A percentile compares a stretch with the other conserved stretches of the same genome.
Conservation (phyloP, 768 basidiomycete genomes). For the Lentinula raphanica region DNA sequence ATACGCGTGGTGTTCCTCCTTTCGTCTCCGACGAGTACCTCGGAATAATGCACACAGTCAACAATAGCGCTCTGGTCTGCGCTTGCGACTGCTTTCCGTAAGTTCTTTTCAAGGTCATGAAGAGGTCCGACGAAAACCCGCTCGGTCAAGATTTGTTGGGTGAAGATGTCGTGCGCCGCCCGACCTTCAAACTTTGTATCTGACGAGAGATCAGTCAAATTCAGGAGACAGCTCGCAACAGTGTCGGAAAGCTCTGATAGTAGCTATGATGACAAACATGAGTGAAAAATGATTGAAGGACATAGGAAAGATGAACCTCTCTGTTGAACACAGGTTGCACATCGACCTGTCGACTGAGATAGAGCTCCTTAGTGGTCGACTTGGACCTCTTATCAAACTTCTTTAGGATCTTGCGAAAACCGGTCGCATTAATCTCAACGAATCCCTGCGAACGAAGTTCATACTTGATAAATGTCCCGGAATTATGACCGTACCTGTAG, state of each 20-base stretch:
- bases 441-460: constrained; percentile 66
- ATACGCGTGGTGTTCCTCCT: constrained; percentile 81
- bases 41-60: constrained; percentile 68
- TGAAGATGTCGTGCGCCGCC: constrained; percentile 70
- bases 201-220: constrained; percentile 70
- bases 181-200: constrained; percentile 76
- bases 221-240: constrained; percentile 76
- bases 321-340: constrained; percentile 98
- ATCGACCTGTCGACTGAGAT: constrained; percentile 93
- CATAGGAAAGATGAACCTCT: constrained; percentile 52
- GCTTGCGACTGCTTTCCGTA: constrained; percentile 69
- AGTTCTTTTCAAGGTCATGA: constrained; percentile 83
- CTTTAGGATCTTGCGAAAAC: constrained; percentile 95
- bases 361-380: constrained; percentile 93
- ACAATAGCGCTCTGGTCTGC: constrained; percentile 55
- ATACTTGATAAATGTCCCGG: too few species aligned
- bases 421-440: constrained; percentile 94
- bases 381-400: constrained; percentile 98
- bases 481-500: constrained; percentile 80
- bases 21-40: constrained; percentile 54
- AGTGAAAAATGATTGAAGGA: constrained; percentile 2
- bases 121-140: constrained; percentile 66
- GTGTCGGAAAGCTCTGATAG: constrained; percentile 94
- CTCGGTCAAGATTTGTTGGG: constrained; percentile 66
- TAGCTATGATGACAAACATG: constrained; percentile 45